Evolutionary conservation across 257 asterid genomes (phyloP), one percentile per base, ranked within the genome.

Genomic region (Solanum bulbocastanum): DNA sequence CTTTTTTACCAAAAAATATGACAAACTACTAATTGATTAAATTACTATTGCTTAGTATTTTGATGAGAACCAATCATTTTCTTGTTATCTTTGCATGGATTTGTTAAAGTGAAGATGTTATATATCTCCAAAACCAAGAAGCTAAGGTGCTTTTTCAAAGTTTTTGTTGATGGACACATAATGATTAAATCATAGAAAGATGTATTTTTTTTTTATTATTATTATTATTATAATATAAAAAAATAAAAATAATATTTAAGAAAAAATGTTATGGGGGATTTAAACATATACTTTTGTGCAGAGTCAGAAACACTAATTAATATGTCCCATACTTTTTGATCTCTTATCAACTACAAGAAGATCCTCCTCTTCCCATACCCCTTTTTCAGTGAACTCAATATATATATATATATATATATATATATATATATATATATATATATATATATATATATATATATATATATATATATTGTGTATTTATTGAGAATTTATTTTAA

Each of bases 261-360:
- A 27, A 3, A 72, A 49, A 65, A 76, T 75, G 88, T 87, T 78
- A 76, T 87, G 91, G 91, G 91, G 14, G 7, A 37, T 46, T 83
- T 74, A 84, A 39, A 23, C 11, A 69, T 35, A 44, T 82, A 30
- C 44, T 49, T 82, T 82, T 49, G 32, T 27, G 69, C 44, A 82
- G 69, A 30, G 87, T 66, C 81, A 84, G 90, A 49, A 18, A 87
- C 88, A 35, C 73, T 33, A 49, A 84, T 89, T 84, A 87, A 84
- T 89, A 76, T 87, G 90, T 87, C 84, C 89, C 90, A 87, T 84
- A 83, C 88, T 76, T 78, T 49, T 82, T 82, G 22, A 82, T 82
- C 69, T 30, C 20, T 49, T 33, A 87, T 52, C 46, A 71, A 69
- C 32, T 83, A 30, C 83, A 36, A 71, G 30, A 87, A 44, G 88